phyloP scores from a whole-genome alignment of 495 filamentous ascomycete genomes.

The Penicillium taxi region DNA sequence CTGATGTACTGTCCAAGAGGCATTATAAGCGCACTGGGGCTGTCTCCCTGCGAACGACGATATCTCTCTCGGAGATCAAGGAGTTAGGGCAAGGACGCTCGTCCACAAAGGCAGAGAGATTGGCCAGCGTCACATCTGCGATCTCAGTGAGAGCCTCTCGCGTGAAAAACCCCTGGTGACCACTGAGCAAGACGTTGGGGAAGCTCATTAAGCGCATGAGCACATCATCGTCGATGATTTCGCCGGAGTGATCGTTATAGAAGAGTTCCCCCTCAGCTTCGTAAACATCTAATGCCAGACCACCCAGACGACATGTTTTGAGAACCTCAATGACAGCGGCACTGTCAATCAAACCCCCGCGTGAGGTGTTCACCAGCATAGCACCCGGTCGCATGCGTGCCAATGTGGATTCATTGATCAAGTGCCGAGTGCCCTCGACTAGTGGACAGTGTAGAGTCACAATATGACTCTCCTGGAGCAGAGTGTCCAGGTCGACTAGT shows the following conservation, averaged over 20 bases:
- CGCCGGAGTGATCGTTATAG: conserved; percentile 56
- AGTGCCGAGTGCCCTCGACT: conserved; percentile 48
- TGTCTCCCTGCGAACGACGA: conserved; percentile 19
- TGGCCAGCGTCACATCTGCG: conserved; percentile 50
- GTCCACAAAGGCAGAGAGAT: conserved; percentile 33
- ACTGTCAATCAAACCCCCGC: conserved; percentile 56
- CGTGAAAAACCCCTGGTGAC: conserved; percentile 67
- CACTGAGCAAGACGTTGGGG: conserved; percentile 59
- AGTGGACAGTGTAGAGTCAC: conserved; percentile 61
- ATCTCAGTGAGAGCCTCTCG: conserved; percentile 58
- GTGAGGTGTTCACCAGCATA: conserved; percentile 58
- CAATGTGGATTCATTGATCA: conserved; percentile 51
- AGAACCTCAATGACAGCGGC: conserved; percentile 51
- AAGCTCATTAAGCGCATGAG: conserved; percentile 63
- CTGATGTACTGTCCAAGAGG: no score
- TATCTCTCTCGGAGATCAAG: conserved; percentile 29
- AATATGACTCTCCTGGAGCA: conserved; percentile 51
- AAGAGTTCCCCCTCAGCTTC: conserved; percentile 65
- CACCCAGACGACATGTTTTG: conserved; percentile 53
- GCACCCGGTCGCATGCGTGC: conserved; percentile 50
- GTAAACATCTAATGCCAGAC: conserved; percentile 77
- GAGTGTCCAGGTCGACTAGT: conserved; percentile 45
- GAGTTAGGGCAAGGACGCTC: conserved; percentile 26
- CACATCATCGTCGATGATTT: conserved; percentile 63
- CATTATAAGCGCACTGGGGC: conserved; percentile 30